Conservation (phyloP, 768 basidiomycete genomes). For the Coprinopsis strossmayeri region DNA sequence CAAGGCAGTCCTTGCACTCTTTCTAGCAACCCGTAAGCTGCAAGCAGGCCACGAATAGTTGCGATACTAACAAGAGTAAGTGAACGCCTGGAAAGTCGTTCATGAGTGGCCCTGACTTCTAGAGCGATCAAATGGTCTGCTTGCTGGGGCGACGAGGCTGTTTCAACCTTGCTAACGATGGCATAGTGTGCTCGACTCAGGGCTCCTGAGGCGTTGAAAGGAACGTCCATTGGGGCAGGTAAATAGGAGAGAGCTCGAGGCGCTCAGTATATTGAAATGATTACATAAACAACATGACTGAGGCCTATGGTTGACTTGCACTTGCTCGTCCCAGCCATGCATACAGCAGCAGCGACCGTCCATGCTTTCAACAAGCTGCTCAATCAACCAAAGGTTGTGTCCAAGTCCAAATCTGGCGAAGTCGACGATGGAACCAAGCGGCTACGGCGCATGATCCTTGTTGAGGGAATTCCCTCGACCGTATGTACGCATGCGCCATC, state of each 20-base stretch:
- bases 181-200: conserved; percentile 69
- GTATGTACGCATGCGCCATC: conserved; percentile 36
- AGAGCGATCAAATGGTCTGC: conserved; percentile 55
- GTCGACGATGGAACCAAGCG: conserved; percentile 79
- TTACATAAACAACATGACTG: neutral
- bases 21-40: conserved; percentile 31
- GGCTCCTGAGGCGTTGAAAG: conserved; percentile 75
- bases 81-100: conserved; percentile 41
- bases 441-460: conserved; percentile 79
- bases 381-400: conserved; percentile 56
- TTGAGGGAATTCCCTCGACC: conserved; percentile 81
- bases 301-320: neutral
- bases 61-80: conserved; percentile 48
- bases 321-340: conserved; percentile 10
- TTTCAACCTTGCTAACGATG: conserved; percentile 69
- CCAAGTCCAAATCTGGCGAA: conserved; percentile 59
- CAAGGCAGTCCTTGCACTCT: conserved; percentile 57
- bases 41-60: neutral
- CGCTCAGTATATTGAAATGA: too few relatives aligned
- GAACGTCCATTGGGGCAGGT: conserved; percentile 54
- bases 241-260: neutral
- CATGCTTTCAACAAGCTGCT: conserved; percentile 81
- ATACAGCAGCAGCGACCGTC: conserved; percentile 33
- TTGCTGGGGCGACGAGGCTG: conserved; percentile 44
- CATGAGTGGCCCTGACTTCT: conserved; percentile 54